Base-by-base conservation (phyloP, 495 filamentous ascomycete species). In the Cudoniella acicularis region DNA sequence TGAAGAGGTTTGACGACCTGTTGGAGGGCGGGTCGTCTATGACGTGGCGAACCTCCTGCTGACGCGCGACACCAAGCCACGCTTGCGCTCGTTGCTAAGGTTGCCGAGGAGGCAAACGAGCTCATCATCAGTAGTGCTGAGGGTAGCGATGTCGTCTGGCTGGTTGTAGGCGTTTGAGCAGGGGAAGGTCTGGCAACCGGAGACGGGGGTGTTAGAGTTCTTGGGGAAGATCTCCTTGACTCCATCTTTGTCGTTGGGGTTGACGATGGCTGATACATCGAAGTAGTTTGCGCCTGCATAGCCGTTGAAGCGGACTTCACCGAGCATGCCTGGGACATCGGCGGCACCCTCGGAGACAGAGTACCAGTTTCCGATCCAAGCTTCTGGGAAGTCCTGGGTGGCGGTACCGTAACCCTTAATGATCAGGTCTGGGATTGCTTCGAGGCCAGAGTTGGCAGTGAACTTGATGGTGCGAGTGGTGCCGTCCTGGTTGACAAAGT, bases 221-320 rank as follows among this genome's bases (percentile, higher is more conserved):
- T 52, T 62, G 24, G 79, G 79, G 69, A 65, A 79, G 49, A 81
- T 69, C 56, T 71, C 53, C 70, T 80, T 77, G 59, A 83, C 72
- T 49, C 69, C 69, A 26, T 71, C 24, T 27, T 66, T 59, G 67
- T 81, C 79, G 50, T 62, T 42, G 26, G 75, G 69, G 69, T 80
- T 74, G 63, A 79, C 78, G 54, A 83, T 81, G 64, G 78, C 78
- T 3, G 78, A 81, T 53, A 83, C 77, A 47, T 83, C 79, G 59
- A 74, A 83, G 69, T 68, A 83, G 43, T 69, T 77, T 9, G 69
- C 46, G 53, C 62, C 76, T 20, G 58, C 62, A 62, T 64, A 79
- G 42, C 70, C 71, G 45, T 78, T 65, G 70, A 76, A 81, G 62
- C 70, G 59, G 23, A 81, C 67, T 71, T 83, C 79, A 25, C 73